Percentiles rank a stretch among this genome's conserved stretches.
phyloP scores from a whole-genome alignment of 768 basidiomycete species.

The Lyophyllum decastes region DNA sequence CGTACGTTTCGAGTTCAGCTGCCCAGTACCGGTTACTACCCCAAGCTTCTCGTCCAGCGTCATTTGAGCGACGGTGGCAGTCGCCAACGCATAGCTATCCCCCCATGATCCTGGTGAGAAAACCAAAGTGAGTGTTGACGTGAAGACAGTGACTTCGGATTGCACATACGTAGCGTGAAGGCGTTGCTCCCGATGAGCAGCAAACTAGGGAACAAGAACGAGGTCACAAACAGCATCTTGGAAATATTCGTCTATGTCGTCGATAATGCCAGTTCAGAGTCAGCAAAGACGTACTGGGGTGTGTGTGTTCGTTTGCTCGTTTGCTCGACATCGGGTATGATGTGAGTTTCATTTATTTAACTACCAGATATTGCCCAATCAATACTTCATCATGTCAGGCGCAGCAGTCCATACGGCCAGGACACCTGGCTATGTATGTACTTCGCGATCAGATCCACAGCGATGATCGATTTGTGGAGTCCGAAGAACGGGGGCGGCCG shows the following conservation, averaged over 20 bases:
- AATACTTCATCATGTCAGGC: background rate
- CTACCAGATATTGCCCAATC: background rate
- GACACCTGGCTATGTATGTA: background rate
- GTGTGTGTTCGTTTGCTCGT: background rate
- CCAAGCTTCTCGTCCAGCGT: conserved; percentile 49
- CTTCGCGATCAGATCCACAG: background rate
- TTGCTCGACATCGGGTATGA: background rate
- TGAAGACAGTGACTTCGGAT: background rate
- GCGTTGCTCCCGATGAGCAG: conserved; percentile 1
- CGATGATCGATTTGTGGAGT: background rate
- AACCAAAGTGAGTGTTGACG: background rate
- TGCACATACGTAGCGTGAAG: conserved; percentile 7
- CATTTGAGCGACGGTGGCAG: conserved; percentile 35
- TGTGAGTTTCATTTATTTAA: background rate
- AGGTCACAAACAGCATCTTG: background rate
- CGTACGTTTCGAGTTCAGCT: conserved; percentile 38
- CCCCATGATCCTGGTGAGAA: conserved; percentile 43
- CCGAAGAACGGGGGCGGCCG: background rate
- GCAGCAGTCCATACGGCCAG: background rate
- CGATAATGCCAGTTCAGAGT: too few relatives aligned
- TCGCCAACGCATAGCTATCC: conserved; percentile 41
- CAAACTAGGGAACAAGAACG: background rate
- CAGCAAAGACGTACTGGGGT: background rate
- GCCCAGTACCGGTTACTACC: conserved; percentile 46
- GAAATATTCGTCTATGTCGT: background rate